Conservation (phyloP, 2,329 filamentous ascomycete species). For the Penicillium sp. region DNA sequence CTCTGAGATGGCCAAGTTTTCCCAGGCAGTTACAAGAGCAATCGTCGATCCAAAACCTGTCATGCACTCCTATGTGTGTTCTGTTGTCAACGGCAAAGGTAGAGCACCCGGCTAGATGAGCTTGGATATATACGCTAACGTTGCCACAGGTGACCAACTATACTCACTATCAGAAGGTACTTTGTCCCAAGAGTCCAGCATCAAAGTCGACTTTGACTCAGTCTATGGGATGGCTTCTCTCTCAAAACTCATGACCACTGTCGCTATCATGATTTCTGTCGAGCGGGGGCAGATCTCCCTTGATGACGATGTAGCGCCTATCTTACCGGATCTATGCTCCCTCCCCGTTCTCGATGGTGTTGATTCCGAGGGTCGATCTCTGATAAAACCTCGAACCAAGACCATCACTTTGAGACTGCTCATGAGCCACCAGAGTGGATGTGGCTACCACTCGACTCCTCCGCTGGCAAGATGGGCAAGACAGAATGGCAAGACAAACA, state of each 20-base stretch:
- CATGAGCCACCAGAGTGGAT: not conserved
- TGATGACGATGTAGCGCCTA: slow-evolving; percentile 44
- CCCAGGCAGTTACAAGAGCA: not conserved
- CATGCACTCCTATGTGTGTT: slow-evolving; percentile 6
- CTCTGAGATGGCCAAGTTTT: not conserved
- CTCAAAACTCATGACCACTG: slow-evolving; percentile 49
- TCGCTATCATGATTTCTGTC: slow-evolving; percentile 55
- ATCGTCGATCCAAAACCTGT: slow-evolving; percentile 1
- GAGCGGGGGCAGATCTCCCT: slow-evolving; percentile 51
- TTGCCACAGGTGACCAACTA: not conserved
- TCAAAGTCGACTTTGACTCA: not conserved
- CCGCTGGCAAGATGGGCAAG: not conserved
- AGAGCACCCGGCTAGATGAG: no score
- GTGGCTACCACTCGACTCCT: not conserved
- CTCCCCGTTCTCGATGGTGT: not conserved
- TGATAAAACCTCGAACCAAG: not conserved
- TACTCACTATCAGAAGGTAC: not conserved
- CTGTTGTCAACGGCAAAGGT: slow-evolving; percentile 3
- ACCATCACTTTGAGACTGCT: not conserved
- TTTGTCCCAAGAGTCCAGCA: not conserved
- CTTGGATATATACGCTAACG: not conserved
- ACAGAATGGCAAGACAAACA: not conserved
- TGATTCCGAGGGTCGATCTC: not conserved
- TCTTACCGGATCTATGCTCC: slow-evolving; percentile 28
- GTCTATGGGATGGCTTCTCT: not conserved